These are phyloP conservation scores for Serendipita sp. DNA, from an alignment of 768 basidiomycete genomes.

Conservation along the genomic window DNA sequence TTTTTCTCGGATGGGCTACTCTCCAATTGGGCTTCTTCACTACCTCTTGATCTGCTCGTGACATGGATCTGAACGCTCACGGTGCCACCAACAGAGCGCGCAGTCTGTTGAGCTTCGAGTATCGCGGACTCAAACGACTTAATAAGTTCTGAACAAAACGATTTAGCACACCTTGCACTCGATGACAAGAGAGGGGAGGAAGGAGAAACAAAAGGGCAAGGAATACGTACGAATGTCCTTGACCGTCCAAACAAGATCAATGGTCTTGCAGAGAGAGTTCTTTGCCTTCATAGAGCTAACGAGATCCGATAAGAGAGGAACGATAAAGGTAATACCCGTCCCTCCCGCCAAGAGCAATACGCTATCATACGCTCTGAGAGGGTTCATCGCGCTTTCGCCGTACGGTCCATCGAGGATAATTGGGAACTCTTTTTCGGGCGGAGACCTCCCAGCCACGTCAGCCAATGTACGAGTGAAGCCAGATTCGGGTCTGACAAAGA, in stretches of 20 bases:
- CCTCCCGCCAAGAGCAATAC: slow-evolving; percentile 9
- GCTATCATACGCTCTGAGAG: slow-evolving; percentile 7
- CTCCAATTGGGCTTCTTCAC: background rate
- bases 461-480: slow-evolving; percentile 2
- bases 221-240: background rate
- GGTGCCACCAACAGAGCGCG: background rate
- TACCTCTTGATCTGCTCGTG: background rate
- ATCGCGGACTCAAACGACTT: background rate
- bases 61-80: background rate
- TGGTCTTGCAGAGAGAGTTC: background rate
- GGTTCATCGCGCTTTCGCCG: background rate
- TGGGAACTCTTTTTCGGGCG: background rate
- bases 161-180: background rate
- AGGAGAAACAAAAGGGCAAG: no score
- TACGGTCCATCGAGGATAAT: slow-evolving; percentile 11
- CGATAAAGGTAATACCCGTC: background rate
- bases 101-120: background rate
- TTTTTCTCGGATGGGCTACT: background rate
- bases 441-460: background rate
- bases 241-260: background rate
- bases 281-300: background rate
- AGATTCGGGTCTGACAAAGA: background rate
- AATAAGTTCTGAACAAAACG: background rate
- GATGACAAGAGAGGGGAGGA: no score
- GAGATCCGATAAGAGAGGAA: background rate